phyloP scores from a whole-genome alignment of 2,329 filamentous ascomycete species.

The Fonsecaea monophora region DNA sequence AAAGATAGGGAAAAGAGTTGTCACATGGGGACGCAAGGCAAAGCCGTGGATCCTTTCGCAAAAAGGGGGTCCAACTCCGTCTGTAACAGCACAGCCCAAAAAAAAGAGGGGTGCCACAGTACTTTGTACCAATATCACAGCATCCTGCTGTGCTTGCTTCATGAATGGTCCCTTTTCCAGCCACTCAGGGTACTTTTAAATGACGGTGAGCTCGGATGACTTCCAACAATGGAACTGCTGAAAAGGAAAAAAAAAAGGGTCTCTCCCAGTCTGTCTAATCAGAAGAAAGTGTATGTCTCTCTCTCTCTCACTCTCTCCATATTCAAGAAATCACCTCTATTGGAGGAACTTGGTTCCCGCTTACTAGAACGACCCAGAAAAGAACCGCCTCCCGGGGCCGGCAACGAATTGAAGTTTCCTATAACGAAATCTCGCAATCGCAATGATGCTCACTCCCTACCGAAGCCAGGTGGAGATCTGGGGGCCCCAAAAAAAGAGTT shows the following conservation, averaged over 20 bases:
- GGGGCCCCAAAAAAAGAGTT: constrained; percentile 7
- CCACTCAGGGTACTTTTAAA: neutral
- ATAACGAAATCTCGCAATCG: neutral
- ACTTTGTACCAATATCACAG: constrained; percentile 16
- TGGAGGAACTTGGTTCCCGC: constrained; percentile 11
- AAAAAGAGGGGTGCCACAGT: neutral
- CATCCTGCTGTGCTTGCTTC: neutral
- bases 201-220: constrained; percentile 14
- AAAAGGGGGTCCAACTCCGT: constrained; percentile 3
- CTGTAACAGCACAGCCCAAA: neutral
- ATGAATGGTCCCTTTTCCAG: constrained; percentile 9
- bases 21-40: neutral
- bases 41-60: neutral
- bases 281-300: neutral
- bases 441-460: neutral
- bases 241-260: neutral
- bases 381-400: neutral
- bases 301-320: constrained; percentile 1
- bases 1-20: neutral
- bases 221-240: constrained; percentile 10
- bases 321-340: neutral
- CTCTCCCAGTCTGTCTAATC: neutral
- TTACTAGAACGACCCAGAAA: neutral
- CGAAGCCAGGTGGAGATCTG: constrained; percentile 1
- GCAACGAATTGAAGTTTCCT: neutral